Base-by-base conservation (phyloP, 1,139 yeast genomes). In the Schizosaccharomyces versatilis region DNA sequence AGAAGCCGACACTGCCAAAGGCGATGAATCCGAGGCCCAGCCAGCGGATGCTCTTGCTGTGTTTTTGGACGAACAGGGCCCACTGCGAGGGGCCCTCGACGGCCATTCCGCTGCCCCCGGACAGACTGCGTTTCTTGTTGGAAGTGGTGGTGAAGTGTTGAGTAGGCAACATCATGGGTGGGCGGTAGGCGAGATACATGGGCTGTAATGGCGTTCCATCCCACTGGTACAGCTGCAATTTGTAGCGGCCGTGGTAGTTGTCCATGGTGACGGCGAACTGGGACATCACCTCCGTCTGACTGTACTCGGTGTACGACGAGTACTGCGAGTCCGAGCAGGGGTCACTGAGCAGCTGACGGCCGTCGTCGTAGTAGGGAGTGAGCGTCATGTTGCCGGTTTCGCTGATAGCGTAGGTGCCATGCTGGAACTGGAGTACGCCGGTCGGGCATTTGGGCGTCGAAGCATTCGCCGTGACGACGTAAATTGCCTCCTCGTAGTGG, bases 111-210 rank as follows among this genome's bases (percentile, higher is more conserved):
- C 52, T 52, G 42, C 47, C 56, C 53, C 32, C 15, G 17, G 52
- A 14, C 3, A 15, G 14, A 15, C 17, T 53, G 58, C 67, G 62
- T 56, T 63, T 65, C 14, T 60, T 60, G 41, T 60, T 59, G 6
- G 63, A 60, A 9, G 67, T 61, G 36, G 68, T 63, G 41, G 66
- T 57, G 6, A 70, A 61, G 14, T 63, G 60, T 9, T 62, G 59
- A 42, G 98, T 90, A 24, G 98, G 98, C 60, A 90, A 76, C 98
- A 90, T 90, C 76, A 82, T 73, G 17, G 98, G 94, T 7, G 98
- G 98, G 64, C 76, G 77, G 71, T 88, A 90, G 2, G 93, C 95
- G 68, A 90, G 74, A 67, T 84, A 90, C 62, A 90, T 69, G 0
- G 98, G 97, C 61, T 85, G 93, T 74, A 83, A 70, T 56, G 78